phyloP scores from a whole-genome alignment of 192 early-diverging fungal genomes.

The Backusella circina region DNA sequence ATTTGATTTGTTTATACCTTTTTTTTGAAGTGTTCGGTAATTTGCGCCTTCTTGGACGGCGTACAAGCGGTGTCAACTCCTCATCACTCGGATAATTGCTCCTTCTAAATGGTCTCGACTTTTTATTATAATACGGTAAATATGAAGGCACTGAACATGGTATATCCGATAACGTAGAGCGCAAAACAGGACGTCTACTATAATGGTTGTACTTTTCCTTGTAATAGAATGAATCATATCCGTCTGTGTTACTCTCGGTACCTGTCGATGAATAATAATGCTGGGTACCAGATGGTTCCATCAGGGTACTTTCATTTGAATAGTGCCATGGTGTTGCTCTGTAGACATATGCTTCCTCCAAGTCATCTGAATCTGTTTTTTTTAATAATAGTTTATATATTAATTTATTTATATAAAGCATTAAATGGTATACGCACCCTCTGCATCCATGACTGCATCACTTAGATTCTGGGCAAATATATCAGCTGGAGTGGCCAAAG shows the following conservation, averaged over 20 bases:
- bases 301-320: slow-evolving; percentile 1
- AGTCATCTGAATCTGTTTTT: slow-evolving; percentile 33
- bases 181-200: slow-evolving; percentile 20
- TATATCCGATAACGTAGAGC: slow-evolving; percentile 26
- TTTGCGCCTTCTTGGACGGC: slow-evolving; percentile 11
- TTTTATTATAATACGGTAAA: not conserved
- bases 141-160: slow-evolving; percentile 5
- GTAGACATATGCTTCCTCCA: slow-evolving; percentile 33
- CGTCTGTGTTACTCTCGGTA: slow-evolving; percentile 12
- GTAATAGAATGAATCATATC: not conserved
- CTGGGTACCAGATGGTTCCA: not conserved
- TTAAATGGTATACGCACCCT: slow-evolving; percentile 16
- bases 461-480: slow-evolving; percentile 36
- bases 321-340: slow-evolving; percentile 21
- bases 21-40: slow-evolving; percentile 2
- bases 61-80: slow-evolving; percentile 11
- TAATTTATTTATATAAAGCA: not conserved
- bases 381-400: not conserved
- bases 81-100: slow-evolving; percentile 30
- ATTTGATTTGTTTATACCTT: slow-evolving; percentile 15
- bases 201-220: not conserved
- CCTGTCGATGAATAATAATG: slow-evolving; percentile 22
- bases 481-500: slow-evolving; percentile 26
- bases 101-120: not conserved
- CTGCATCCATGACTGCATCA: slow-evolving; percentile 35